phyloP scores from a whole-genome alignment of 345 rosid genomes.

The Gossypium australe region DNA sequence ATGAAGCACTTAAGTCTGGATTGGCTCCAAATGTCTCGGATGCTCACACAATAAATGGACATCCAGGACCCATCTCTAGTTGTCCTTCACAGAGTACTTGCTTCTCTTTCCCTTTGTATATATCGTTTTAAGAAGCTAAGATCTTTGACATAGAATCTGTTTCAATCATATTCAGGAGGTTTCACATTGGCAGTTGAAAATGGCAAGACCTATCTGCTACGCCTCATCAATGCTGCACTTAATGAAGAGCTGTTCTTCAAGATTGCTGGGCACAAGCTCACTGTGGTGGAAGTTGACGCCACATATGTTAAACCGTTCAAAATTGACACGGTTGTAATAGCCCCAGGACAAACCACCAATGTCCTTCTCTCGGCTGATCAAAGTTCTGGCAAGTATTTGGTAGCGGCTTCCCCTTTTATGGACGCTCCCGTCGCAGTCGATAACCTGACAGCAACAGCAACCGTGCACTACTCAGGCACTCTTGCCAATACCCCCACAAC shows the following conservation, averaged over 20 bases:
- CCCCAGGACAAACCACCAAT: constrained; percentile 92
- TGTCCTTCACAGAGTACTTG: constrained; percentile 61
- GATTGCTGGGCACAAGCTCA: constrained; percentile 77
- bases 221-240: constrained; percentile 87
- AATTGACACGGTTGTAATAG: constrained; percentile 53
- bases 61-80: constrained; percentile 44
- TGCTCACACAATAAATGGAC: constrained; percentile 87
- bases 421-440: constrained; percentile 82
- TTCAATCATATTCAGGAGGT: constrained; percentile 32
- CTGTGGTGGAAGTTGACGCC: constrained; percentile 88
- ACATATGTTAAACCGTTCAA: constrained; percentile 75
- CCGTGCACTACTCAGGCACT: constrained; percentile 75
- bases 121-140: background rate
- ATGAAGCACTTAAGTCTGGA: constrained; percentile 76
- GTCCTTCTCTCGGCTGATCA: constrained; percentile 51
- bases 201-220: constrained; percentile 70
- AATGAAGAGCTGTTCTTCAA: constrained; percentile 94
- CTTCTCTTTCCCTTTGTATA: too few relatives aligned
- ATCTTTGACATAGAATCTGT: background rate
- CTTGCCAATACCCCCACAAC: constrained; percentile 44
- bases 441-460: constrained; percentile 76
- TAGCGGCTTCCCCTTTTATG: constrained; percentile 85
- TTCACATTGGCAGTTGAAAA: constrained; percentile 47
- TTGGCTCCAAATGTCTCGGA: constrained; percentile 85
- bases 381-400: constrained; percentile 54